Percentiles rank a stretch among this genome's conserved stretches.
These are phyloP conservation scores for Selaginella tamariscina DNA, from an alignment of 75 land plant genomes.

Conservation along the genomic window DNA sequence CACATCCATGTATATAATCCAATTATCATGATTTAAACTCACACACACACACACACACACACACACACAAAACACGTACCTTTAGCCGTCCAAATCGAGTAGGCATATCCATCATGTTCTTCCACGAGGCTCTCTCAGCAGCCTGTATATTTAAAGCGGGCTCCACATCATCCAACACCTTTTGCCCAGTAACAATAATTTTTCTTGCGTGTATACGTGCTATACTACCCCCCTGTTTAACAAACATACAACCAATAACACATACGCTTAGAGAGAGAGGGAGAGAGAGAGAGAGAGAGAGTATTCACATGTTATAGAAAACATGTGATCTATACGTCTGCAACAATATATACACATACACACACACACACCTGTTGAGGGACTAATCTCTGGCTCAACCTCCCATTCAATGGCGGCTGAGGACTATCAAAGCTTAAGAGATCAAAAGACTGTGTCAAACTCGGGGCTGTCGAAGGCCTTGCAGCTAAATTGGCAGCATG, in stretches of 20 bases:
- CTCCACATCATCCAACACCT: slow-evolving; percentile 30
- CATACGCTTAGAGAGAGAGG: no score
- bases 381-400: slow-evolving; percentile 4
- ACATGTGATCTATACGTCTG: no score
- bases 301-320: no score
- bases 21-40: no score
- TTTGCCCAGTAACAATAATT: slow-evolving; percentile 48
- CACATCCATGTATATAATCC: no score
- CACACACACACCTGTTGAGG: no score
- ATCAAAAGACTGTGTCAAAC: slow-evolving; percentile 32
- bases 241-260: no score
- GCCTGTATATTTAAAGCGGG: slow-evolving; percentile 21
- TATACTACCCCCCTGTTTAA: background rate
- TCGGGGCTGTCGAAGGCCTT: slow-evolving; percentile 31
- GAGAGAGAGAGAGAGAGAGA: no score
- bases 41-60: no score
- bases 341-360: no score
- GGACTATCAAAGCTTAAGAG: slow-evolving; percentile 59
- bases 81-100: slow-evolving; percentile 57
- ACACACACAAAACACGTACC: no score
- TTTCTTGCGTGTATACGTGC: slow-evolving; percentile 72
- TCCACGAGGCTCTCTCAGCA: slow-evolving; percentile 38
- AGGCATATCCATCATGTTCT: slow-evolving; percentile 44
- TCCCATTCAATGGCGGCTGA: slow-evolving; percentile 16
- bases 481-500: background rate